These are phyloP conservation scores for Rostrohypoxylon terebratum DNA, from an alignment of 495 filamentous ascomycete species.

Conservation along the genomic window DNA sequence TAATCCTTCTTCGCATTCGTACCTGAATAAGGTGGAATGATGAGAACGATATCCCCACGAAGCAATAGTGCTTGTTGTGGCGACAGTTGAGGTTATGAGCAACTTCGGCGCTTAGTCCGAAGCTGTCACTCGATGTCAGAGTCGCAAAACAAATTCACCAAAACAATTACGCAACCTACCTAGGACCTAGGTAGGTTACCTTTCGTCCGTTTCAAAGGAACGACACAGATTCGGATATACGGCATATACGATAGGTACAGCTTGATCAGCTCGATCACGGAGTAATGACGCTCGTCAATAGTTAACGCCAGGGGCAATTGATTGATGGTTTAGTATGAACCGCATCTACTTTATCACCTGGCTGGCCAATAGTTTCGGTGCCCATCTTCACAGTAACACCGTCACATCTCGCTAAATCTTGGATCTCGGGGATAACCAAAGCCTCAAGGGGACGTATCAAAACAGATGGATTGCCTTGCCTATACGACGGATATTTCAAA, in stretches of 20 bases:
- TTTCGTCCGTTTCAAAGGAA: conserved; percentile 2
- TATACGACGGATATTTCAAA: neutral
- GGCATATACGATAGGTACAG: neutral
- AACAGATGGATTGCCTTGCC: neutral
- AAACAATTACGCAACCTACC: too few relatives aligned
- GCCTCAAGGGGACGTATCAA: neutral
- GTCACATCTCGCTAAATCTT: conserved; percentile 24
- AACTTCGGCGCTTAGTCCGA: conserved; percentile 1
- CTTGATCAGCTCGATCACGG: neutral
- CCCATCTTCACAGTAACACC: conserved; percentile 29
- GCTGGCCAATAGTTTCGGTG: conserved; percentile 35
- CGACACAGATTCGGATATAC: conserved; percentile 16
- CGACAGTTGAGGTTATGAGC: neutral
- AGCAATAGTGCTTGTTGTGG: neutral
- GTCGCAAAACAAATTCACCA: neutral
- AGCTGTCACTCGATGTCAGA: neutral
- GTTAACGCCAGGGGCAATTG: conserved; percentile 33
- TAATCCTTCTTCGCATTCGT: neutral
- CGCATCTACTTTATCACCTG: conserved; percentile 29
- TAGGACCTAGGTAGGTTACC: neutral
- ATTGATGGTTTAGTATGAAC: conserved; percentile 21
- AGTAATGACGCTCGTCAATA: conserved; percentile 24
- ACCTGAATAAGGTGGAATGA: conserved; percentile 5
- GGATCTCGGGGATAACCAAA: neutral
- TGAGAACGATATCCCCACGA: neutral